Percentiles rank a stretch among this genome's conserved stretches.
These are phyloP conservation scores for Pinus albicaulis DNA, from an alignment of 75 land plant species.

Conservation along the genomic window DNA sequence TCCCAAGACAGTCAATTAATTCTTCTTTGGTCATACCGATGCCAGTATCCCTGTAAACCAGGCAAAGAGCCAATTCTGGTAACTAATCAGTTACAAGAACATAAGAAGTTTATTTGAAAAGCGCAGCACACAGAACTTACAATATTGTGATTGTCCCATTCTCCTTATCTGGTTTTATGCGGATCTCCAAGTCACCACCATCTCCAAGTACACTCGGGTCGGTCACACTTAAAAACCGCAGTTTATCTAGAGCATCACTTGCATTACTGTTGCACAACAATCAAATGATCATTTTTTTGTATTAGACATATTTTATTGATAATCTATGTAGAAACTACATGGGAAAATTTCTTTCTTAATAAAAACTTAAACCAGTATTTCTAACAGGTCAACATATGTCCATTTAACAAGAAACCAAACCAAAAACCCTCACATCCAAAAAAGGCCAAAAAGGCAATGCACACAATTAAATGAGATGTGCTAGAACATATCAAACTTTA, in stretches of 20 bases:
- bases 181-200: constrained; percentile 51
- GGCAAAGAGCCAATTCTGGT: neutral
- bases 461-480: too few relatives aligned
- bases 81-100: neutral
- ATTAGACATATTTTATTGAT: too few relatives aligned
- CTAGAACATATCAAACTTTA: too few relatives aligned
- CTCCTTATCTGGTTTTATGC: constrained; percentile 65
- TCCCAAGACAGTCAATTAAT: constrained; percentile 64
- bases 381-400: too few relatives aligned
- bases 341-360: too few relatives aligned
- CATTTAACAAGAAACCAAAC: too few relatives aligned
- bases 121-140: constrained; percentile 23
- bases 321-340: too few relatives aligned
- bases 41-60: constrained; percentile 58
- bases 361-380: too few relatives aligned
- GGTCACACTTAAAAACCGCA: constrained; percentile 75
- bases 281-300: neutral
- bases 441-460: too few relatives aligned
- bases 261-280: constrained; percentile 57
- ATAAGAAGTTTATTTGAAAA: neutral
- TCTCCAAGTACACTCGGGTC: constrained; percentile 52
- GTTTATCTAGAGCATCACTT: constrained; percentile 78
- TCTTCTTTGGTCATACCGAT: constrained; percentile 76
- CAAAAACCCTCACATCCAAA: too few relatives aligned
- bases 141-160: constrained; percentile 61